Base-by-base conservation (phyloP, 2,329 filamentous ascomycete species). In the Diplodia sapinea region DNA sequence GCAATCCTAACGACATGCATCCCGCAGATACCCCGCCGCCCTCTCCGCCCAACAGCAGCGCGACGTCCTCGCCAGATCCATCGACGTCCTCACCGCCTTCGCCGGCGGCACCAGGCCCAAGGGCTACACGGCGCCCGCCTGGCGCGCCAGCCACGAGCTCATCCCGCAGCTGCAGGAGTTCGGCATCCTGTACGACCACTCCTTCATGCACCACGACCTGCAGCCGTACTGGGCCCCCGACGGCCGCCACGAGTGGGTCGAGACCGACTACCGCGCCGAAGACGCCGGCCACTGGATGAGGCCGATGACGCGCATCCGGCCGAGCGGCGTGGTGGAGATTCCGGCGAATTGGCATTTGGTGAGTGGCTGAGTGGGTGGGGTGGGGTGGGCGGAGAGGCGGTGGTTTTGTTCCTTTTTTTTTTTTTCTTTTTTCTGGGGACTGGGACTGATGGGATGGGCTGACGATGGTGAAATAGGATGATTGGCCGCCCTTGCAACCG, bases 171-270 rank as follows among this genome's bases (percentile, higher is more conserved):
- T 83, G 13, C 77, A 82, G 67, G 78, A 80, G 20, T 75, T 76
- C 49, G 81, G 80, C 0, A 79, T 83, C 20, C 70, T 80, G 57
- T 83, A 83, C 71, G 82, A 83, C 70, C 82, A 83, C 70, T 80
- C 77, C 2, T 81, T 83, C 72, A 81, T 83, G 80, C 82, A 83
- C 70, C 80, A 83, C 70, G 82, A 83, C 71, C 78, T 78, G 15
- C 80, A 82, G 69, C 77, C 77, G 12, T 80, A 79, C 72, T 79
- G 75, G 65, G 71, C 73, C 1, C 74, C 76, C 11, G 71, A 71
- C 55, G 70, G 74, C 12, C 68, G 70, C 49, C 73, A 70, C 17
- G 76, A 66, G 8, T 70, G 71, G 65, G 70, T 73, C 12, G 72
- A 76, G 56, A 80, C 78, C 1, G 70, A 80, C 23, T 26, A 26